Base-by-base conservation (phyloP, 495 filamentous ascomycete species). In the Cercophora sp. region DNA sequence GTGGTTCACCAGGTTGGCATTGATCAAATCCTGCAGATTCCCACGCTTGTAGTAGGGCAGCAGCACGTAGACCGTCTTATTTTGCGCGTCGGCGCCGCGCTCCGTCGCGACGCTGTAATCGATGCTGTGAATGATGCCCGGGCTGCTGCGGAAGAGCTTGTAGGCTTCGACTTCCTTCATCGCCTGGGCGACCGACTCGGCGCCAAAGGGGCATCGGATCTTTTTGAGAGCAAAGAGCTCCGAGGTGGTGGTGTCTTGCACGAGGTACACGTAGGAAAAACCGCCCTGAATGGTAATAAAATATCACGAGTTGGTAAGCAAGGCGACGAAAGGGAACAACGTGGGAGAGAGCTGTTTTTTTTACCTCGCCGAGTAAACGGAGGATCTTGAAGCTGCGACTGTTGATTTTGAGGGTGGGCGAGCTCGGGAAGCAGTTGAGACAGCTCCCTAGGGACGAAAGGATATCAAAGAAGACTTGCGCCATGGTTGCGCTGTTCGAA, bases 101-200 rank as follows among this genome's bases (percentile, higher is more conserved):
- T 82, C 78, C 27, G 63, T 70, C 32, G 65, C 76, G 55, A 79
- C 76, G 54, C 78, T 80, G 70, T 96, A 88, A 70, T 97, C 93
- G 66, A 95, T 79, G 52, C 83, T 85, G 66, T 88, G 87, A 66
- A 98, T 98, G 69, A 98, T 91, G 67, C 90, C 88, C 11, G 81
- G 78, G 55, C 90, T 83, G 34, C 83, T 80, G 25, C 80, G 74
- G 72, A 98, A 98, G 34, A 96, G 82, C 45, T 85, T 86, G 72
- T 97, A 98, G 9, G 91, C 91, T 68, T 98, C 93, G 41, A 96
- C 93, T 70, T 98, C 93, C 65, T 91, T 91, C 75, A 98, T 82
- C 13, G 93, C 93, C 65, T 87, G 88, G 27, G 87, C 81, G 56
- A 98, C 93, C 29, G 89, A 95, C 74, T 98, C 93, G 68, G 91